Percentiles rank a stretch among this genome's conserved stretches.
Conservation (phyloP, 179 eudicot species). For the Carnegiea gigantea region DNA sequence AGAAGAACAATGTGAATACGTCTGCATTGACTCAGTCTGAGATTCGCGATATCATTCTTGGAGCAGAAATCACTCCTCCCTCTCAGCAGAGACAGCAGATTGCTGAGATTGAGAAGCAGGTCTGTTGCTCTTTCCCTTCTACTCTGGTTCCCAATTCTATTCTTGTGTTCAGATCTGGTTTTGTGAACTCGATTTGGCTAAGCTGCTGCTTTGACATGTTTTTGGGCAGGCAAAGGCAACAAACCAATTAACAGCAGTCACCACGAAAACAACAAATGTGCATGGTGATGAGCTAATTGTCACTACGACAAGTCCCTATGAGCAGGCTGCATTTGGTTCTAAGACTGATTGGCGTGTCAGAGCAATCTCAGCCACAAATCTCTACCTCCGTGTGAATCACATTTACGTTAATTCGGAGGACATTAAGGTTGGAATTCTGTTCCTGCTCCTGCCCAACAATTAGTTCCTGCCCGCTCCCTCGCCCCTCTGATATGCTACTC, state of each 20-base stretch:
- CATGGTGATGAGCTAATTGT: slow-evolving; percentile 95
- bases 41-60: slow-evolving; percentile 97
- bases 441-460: neutral
- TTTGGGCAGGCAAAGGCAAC: slow-evolving; percentile 62
- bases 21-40: slow-evolving; percentile 97
- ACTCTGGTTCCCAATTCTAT: too few relatives aligned
- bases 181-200: too few relatives aligned
- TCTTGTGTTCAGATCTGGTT: too few relatives aligned
- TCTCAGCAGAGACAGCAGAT: slow-evolving; percentile 98
- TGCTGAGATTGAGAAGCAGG: slow-evolving; percentile 96
- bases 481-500: too few relatives aligned
- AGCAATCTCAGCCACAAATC: slow-evolving; percentile 98
- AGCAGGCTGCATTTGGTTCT: slow-evolving; percentile 87
- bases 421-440: slow-evolving; percentile 60
- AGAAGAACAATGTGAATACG: slow-evolving; percentile 97
- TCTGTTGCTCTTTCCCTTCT: too few relatives aligned
- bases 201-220: too few relatives aligned
- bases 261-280: slow-evolving; percentile 90
- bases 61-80: slow-evolving; percentile 98
- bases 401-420: slow-evolving; percentile 98
- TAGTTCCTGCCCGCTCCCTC: neutral
- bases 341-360: slow-evolving; percentile 99
- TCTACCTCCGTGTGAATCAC: slow-evolving; percentile 95
- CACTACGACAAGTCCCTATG: slow-evolving; percentile 96
- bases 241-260: slow-evolving; percentile 86